A percentile compares a stretch with the other conserved stretches of the same genome.
Evolutionary conservation across 345 rosid genomes (phyloP).

Genomic region (Draba incana): DNA sequence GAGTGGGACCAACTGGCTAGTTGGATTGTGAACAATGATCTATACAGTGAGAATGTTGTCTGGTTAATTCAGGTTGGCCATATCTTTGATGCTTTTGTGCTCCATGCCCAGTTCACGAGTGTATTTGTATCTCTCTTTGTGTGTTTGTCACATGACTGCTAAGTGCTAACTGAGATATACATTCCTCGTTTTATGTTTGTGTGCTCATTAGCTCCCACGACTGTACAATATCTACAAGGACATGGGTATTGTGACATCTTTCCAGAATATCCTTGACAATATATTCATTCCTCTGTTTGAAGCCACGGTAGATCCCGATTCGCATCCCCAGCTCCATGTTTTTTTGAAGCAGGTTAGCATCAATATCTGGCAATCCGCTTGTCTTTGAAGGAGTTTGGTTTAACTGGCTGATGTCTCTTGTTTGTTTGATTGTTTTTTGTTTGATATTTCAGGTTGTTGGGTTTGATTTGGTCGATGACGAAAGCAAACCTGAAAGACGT

Average conservation of each 20-base stretch:
- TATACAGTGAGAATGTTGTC: conserved; percentile 95
- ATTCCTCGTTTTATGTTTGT: conserved; percentile 10
- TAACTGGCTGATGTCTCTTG: not conserved
- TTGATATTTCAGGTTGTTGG: conserved; percentile 83
- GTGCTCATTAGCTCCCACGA: conserved; percentile 78
- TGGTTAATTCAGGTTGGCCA: conserved; percentile 97
- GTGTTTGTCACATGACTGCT: conserved; percentile 17
- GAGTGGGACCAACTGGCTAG: conserved; percentile 99
- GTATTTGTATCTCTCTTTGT: not conserved
- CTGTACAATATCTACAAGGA: conserved; percentile 96
- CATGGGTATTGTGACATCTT: conserved; percentile 98
- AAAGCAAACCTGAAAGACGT: conserved; percentile 99
- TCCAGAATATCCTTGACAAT: conserved; percentile 98
- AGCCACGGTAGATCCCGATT: conserved; percentile 97
- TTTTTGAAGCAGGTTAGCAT: conserved; percentile 85
- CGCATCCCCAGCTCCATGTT: conserved; percentile 98
- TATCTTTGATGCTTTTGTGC: conserved; percentile 20
- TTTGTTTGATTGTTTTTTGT: conserved; percentile 27
- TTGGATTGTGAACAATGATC: conserved; percentile 98
- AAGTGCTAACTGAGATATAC: conserved; percentile 22
- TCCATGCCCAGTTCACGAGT: not conserved
- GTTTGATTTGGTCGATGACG: conserved; percentile 96
- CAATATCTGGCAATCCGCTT: not conserved
- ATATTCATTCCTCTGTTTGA: conserved; percentile 96
- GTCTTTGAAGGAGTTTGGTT: conserved; percentile 14